Evolutionary conservation across 148 eudicot genomes (phyloP).

Genomic region (Heliamphora exappendiculata): DNA sequence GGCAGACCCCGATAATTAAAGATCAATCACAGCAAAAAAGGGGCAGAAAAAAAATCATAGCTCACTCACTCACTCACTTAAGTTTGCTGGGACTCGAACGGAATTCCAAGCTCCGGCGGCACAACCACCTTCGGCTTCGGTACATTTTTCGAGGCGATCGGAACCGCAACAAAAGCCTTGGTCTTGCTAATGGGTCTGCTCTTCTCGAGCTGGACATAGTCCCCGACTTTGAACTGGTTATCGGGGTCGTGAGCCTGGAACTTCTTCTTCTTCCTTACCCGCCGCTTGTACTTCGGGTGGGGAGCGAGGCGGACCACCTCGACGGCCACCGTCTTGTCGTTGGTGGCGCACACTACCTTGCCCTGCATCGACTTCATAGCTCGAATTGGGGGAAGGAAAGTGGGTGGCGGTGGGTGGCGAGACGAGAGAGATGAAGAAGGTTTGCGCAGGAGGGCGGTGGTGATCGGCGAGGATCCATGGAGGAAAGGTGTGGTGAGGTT

Average conservation of each 20-base stretch:
- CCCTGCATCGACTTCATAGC: conserved; percentile 65
- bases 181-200: conserved; percentile 74
- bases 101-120: conserved; percentile 39
- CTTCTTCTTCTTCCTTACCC: conserved; percentile 76
- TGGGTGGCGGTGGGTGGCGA: conserved; percentile 14
- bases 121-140: conserved; percentile 14
- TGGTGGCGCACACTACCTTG: conserved; percentile 51
- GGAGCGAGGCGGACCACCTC: conserved; percentile 64
- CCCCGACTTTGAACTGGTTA: conserved; percentile 68
- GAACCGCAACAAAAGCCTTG: conserved; percentile 60
- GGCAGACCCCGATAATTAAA: not conserved
- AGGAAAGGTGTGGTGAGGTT: conserved; percentile 47
- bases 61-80: not conserved
- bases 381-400: conserved; percentile 32
- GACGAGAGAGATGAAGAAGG: conserved; percentile 35
- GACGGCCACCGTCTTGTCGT: conserved; percentile 72
- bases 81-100: conserved; percentile 39
- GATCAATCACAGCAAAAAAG: not conserved
- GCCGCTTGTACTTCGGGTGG: conserved; percentile 74
- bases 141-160: conserved; percentile 9
- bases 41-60: not conserved
- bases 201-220: conserved; percentile 60
- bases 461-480: conserved; percentile 35
- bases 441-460: conserved; percentile 24
- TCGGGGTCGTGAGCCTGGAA: conserved; percentile 80